A percentile compares a stretch with the other conserved stretches of the same genome.
Conservation (phyloP, 169 alveolate genomes). For the Babesia caballi region DNA sequence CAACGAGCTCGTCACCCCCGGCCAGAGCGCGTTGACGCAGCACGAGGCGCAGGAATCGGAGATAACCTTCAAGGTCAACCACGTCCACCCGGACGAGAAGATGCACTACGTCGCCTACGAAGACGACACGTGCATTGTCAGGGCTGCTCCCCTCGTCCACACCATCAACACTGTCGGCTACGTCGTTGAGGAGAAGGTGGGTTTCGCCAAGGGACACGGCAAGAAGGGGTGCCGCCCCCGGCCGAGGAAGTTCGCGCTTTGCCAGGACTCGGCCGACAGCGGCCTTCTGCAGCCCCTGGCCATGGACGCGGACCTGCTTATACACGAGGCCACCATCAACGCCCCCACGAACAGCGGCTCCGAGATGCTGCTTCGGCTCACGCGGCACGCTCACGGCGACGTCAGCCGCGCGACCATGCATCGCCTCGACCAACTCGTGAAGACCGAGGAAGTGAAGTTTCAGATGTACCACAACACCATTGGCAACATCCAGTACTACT, state of each 20-base stretch:
- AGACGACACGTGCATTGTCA: conserved; percentile 56
- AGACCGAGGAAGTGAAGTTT: conserved; percentile 27
- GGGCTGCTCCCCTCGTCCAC: conserved; percentile 73
- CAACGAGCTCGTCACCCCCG: conserved; percentile 37
- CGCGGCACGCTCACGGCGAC: neutral
- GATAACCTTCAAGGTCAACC: conserved; percentile 2
- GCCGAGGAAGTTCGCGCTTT: conserved; percentile 67
- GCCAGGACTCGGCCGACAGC: conserved; percentile 75
- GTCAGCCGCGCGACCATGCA: neutral
- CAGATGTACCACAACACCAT: conserved; percentile 21
- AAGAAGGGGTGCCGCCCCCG: neutral
- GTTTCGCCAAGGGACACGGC: conserved; percentile 10
- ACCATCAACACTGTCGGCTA: conserved; percentile 83
- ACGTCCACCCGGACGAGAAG: conserved; percentile 41
- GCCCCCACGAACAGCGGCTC: conserved; percentile 40
- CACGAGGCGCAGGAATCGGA: neutral
- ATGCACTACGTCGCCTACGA: conserved; percentile 52
- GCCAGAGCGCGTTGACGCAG: neutral
- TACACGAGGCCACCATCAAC: conserved; percentile 74
- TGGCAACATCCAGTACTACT: conserved; percentile 5
- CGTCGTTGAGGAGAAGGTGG: conserved; percentile 67
- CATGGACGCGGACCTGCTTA: conserved; percentile 70
- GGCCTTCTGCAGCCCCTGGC: conserved; percentile 54
- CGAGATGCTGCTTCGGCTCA: conserved; percentile 18
- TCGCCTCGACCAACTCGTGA: neutral